Evolutionary conservation across 1,284 basidiomycete species (phyloP).

Genomic region (Trichosporon sp.): DNA sequence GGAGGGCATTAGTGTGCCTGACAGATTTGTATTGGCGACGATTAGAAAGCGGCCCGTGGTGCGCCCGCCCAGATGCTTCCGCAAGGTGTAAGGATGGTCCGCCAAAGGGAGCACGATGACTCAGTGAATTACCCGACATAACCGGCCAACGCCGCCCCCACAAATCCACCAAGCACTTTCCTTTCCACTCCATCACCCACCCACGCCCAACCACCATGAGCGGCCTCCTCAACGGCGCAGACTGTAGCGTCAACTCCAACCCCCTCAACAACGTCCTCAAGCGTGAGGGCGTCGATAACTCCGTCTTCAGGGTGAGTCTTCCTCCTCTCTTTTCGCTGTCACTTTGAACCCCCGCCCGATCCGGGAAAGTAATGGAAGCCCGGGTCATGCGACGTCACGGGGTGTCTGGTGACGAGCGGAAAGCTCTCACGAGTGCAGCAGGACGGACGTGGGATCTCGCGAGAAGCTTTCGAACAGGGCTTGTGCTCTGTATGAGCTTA

Average conservation of each 20-base stretch:
- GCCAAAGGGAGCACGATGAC: background rate
- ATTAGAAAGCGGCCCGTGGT: background rate
- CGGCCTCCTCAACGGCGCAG: slow-evolving; percentile 80
- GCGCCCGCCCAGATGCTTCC: background rate
- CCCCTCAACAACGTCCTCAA: slow-evolving; percentile 89
- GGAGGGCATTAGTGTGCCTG: slow-evolving; percentile 17
- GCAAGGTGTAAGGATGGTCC: background rate
- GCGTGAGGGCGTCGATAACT: slow-evolving; percentile 85
- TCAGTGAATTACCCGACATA: slow-evolving; percentile 17
- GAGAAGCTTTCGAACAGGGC: background rate
- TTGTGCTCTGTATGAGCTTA: background rate
- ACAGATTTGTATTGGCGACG: background rate
- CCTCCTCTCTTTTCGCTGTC: no score
- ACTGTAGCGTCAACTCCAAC: slow-evolving; percentile 82
- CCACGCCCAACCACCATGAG: slow-evolving; percentile 42
- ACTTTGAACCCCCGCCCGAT: no score
- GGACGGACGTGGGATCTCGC: no score
- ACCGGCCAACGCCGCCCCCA: slow-evolving; percentile 19
- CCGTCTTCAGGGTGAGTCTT: slow-evolving; percentile 60
- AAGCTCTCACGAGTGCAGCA: background rate
- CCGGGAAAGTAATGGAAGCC: slow-evolving; percentile 13
- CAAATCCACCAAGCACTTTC: slow-evolving; percentile 1
- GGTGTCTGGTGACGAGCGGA: background rate
- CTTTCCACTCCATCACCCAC: slow-evolving; percentile 11
- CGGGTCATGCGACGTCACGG: background rate